Evolutionary conservation across 2,329 filamentous ascomycete genomes (phyloP).

Genomic region (Diaporthe aspalathi): DNA sequence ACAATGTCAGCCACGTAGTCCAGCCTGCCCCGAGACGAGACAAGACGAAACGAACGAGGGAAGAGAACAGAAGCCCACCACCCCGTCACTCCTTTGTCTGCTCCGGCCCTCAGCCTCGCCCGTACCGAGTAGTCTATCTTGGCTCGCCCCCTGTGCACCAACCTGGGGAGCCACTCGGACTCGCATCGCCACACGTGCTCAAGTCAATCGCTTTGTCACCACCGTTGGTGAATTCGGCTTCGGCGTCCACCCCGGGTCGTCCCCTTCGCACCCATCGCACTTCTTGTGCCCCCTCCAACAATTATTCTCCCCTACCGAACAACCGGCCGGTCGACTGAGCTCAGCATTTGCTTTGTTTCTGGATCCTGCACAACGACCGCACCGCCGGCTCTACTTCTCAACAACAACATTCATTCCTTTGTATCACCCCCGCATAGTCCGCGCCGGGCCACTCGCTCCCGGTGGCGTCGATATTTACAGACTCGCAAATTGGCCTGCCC

Average conservation of each 20-base stretch:
- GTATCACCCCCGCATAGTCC: conserved; percentile 10
- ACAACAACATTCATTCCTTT: conserved; percentile 25
- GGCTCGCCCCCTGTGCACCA: background rate
- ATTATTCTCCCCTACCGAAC: background rate
- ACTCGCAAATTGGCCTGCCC: conserved; percentile 4
- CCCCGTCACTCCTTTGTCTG: conserved; percentile 23
- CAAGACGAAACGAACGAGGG: conserved; percentile 27
- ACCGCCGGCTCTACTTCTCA: background rate
- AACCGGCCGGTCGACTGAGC: background rate
- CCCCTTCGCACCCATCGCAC: conserved; percentile 14
- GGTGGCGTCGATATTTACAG: conserved; percentile 1
- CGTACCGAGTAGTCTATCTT: background rate
- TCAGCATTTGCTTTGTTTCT: conserved; percentile 2
- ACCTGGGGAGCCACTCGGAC: background rate
- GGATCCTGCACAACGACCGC: conserved; percentile 18
- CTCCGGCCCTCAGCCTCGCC: conserved; percentile 15
- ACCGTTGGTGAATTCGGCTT: conserved; percentile 3
- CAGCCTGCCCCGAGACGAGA: conserved; percentile 30
- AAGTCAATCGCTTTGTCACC: conserved; percentile 30
- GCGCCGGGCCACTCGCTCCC: conserved; percentile 2
- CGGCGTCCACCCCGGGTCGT: conserved; percentile 5
- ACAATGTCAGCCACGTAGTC: conserved; percentile 33
- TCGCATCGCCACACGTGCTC: conserved; percentile 27
- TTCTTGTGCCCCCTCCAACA: background rate
- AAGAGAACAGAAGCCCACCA: background rate